A percentile compares a stretch with the other conserved stretches of the same genome.
These are phyloP conservation scores for Talaromyces sp. DNA, from an alignment of 2,329 filamentous ascomycete genomes.

Conservation along the genomic window DNA sequence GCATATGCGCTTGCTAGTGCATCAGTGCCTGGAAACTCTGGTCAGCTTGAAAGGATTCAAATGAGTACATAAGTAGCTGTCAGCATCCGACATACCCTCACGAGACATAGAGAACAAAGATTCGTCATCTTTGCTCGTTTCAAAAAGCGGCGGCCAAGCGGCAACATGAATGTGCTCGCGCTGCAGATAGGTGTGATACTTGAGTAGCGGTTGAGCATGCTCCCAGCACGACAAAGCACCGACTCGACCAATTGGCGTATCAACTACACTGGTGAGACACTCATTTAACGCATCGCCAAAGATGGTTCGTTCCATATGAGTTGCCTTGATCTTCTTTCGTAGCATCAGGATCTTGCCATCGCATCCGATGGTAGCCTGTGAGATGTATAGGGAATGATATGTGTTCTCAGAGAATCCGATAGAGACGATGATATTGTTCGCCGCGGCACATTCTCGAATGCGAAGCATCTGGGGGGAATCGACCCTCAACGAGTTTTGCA, in stretches of 20 bases:
- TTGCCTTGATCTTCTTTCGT: conserved; percentile 56
- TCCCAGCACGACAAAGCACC: conserved; percentile 52
- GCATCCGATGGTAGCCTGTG: conserved; percentile 21
- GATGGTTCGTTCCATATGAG: conserved; percentile 55
- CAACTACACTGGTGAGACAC: conserved; percentile 50
- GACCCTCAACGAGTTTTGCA: neutral
- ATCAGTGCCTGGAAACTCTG: neutral
- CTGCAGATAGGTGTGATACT: conserved; percentile 47
- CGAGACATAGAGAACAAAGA: neutral
- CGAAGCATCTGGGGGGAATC: neutral
- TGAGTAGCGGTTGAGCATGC: conserved; percentile 51
- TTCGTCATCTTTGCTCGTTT: neutral
- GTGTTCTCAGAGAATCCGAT: neutral
- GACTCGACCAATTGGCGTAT: conserved; percentile 40
- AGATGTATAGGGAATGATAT: neutral
- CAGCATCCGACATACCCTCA: neutral
- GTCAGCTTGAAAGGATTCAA: neutral
- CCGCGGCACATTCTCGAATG: neutral
- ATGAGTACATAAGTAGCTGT: neutral
- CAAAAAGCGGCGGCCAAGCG: conserved; percentile 42
- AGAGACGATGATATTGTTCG: neutral
- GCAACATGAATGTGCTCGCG: conserved; percentile 49
- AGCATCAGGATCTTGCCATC: conserved; percentile 51
- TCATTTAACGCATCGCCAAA: conserved; percentile 56
- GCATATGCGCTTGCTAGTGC: conserved; percentile 37